Evolutionary conservation across 805 yeast genomes (phyloP).

Genomic region (Metschnikowia kunwiensis): DNA sequence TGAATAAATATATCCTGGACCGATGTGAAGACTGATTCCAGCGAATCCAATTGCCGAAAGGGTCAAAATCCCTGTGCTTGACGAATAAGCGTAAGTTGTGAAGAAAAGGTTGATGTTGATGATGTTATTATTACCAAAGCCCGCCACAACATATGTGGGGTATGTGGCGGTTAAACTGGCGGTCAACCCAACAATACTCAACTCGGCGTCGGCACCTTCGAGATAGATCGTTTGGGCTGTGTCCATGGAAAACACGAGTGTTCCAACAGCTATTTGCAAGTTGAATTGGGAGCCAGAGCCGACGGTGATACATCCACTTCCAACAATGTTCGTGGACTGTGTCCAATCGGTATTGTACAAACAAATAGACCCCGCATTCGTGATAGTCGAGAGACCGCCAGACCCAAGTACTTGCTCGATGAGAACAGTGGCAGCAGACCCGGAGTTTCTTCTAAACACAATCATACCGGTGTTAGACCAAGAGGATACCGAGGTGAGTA

Average conservation of each 20-base stretch:
- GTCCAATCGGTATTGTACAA: constrained; percentile 22
- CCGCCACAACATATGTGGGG: constrained; percentile 9
- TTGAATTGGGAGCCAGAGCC: not conserved
- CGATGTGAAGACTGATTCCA: not conserved
- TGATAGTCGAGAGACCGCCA: constrained; percentile 11
- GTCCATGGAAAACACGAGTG: constrained; percentile 1
- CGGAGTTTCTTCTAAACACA: constrained; percentile 5
- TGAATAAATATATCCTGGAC: not conserved
- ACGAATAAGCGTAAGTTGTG: constrained; percentile 6
- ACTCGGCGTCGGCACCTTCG: not conserved
- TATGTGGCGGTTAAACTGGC: not conserved
- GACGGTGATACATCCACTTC: constrained; percentile 25
- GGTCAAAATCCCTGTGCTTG: constrained; percentile 10
- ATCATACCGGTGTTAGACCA: constrained; percentile 12
- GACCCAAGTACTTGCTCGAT: not conserved
- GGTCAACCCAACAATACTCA: constrained; percentile 7
- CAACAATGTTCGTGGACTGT: constrained; percentile 22
- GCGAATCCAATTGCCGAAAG: constrained; percentile 1
- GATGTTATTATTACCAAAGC: constrained; percentile 13
- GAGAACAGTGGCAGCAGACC: not conserved
- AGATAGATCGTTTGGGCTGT: constrained; percentile 6
- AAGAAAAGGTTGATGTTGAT: constrained; percentile 6
- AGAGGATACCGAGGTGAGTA: not conserved
- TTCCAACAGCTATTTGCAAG: constrained; percentile 4
- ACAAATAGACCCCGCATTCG: constrained; percentile 29